phyloP scores from a whole-genome alignment of 2,329 filamentous ascomycete species.

The Karstenula rhodostoma region DNA sequence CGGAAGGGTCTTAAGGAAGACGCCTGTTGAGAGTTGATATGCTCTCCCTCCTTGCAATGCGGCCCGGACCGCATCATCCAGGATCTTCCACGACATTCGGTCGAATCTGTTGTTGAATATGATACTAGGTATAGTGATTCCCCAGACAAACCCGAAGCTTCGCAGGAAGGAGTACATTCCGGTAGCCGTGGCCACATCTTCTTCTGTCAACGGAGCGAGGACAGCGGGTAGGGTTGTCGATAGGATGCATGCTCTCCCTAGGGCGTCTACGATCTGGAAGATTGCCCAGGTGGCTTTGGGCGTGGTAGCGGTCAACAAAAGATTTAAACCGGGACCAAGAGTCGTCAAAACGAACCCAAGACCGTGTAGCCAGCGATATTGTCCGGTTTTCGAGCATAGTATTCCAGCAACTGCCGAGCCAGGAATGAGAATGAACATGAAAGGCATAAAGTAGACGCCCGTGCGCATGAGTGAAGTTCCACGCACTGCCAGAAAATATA shows the following conservation, averaged over 20 bases:
- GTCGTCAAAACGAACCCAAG: slow-evolving; percentile 14
- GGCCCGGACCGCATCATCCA: not conserved
- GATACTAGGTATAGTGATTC: slow-evolving; percentile 24
- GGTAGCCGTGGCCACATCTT: slow-evolving; percentile 21
- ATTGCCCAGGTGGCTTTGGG: slow-evolving; percentile 21
- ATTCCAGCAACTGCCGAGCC: slow-evolving; percentile 12
- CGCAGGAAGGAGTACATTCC: slow-evolving; percentile 26
- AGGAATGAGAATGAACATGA: slow-evolving; percentile 14
- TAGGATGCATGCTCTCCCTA: slow-evolving; percentile 19
- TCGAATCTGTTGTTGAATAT: slow-evolving; percentile 15
- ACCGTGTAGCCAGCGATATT: slow-evolving; percentile 24
- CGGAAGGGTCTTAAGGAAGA: slow-evolving; percentile 1
- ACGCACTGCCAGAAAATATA: slow-evolving; percentile 33
- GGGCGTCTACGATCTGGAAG: slow-evolving; percentile 21
- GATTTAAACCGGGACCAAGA: slow-evolving; percentile 21
- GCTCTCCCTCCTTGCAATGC: not conserved
- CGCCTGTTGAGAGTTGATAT: not conserved
- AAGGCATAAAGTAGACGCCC: slow-evolving; percentile 21
- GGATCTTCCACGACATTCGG: not conserved
- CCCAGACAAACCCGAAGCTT: slow-evolving; percentile 30
- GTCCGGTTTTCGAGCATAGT: slow-evolving; percentile 31
- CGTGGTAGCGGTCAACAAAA: slow-evolving; percentile 16
- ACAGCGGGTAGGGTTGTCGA: slow-evolving; percentile 21
- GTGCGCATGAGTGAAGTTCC: slow-evolving; percentile 11
- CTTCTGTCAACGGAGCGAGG: slow-evolving; percentile 20